Conservation (phyloP, 2,329 filamentous ascomycete genomes). For the Coniochaeta sp. region DNA sequence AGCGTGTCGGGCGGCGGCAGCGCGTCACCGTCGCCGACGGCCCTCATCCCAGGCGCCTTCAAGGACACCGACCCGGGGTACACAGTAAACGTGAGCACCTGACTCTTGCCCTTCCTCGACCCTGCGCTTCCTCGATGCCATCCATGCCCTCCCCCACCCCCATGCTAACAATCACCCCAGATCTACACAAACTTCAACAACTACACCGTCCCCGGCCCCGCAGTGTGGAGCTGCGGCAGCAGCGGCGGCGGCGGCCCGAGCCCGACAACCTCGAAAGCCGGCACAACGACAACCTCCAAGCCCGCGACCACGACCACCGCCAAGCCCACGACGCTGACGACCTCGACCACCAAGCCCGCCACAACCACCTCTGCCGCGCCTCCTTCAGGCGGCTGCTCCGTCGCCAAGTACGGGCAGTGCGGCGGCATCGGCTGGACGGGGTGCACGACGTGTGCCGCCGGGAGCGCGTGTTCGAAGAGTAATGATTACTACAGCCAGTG, state of each 20-base stretch:
- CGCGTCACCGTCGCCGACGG: conserved; percentile 17
- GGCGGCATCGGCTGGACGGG: conserved; percentile 27
- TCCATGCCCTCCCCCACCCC: not conserved
- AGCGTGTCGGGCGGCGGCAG: conserved; percentile 29
- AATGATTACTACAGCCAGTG: conserved; percentile 29
- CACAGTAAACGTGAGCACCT: conserved; percentile 27
- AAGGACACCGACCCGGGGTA: conserved; percentile 31
- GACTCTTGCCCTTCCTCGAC: not conserved
- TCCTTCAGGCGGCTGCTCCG: conserved; percentile 6
- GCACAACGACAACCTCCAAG: not conserved
- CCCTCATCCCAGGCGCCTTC: conserved; percentile 29
- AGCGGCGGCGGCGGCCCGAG: not conserved
- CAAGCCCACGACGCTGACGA: not conserved
- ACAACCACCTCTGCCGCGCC: not conserved
- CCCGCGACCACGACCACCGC: not conserved
- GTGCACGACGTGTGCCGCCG: conserved; percentile 23
- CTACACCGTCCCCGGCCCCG: conserved; percentile 9
- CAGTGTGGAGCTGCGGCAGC: not conserved
- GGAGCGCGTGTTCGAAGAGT: conserved; percentile 21
- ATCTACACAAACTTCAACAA: conserved; percentile 14
- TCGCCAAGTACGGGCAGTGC: conserved; percentile 26
- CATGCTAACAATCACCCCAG: not conserved
- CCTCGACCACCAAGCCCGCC: not conserved
- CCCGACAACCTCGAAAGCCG: not conserved
- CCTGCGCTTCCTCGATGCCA: too few species aligned